These are phyloP conservation scores for Camelina laxa DNA, from an alignment of 345 rosid genomes.

Conservation along the genomic window DNA sequence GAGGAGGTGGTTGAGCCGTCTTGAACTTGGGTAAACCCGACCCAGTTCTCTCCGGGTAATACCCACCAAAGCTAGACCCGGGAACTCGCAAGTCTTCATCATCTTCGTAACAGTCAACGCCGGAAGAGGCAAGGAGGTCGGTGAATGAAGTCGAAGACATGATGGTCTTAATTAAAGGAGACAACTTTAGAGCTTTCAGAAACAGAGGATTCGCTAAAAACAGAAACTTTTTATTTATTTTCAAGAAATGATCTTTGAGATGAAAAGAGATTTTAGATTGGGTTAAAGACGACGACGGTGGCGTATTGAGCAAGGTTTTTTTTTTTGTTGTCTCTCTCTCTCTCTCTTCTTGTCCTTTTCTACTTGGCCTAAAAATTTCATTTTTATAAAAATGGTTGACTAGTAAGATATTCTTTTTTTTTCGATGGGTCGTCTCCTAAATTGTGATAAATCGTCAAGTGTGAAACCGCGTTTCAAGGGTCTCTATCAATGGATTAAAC, in stretches of 20 bases:
- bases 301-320: slow-evolving; percentile 45
- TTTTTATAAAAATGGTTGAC: slow-evolving; percentile 38
- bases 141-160: slow-evolving; percentile 57
- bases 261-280: slow-evolving; percentile 30
- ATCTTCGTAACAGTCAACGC: slow-evolving; percentile 44
- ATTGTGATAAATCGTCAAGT: slow-evolving; percentile 19
- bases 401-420: slow-evolving; percentile 22
- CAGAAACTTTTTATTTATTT: slow-evolving; percentile 1
- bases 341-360: slow-evolving; percentile 34
- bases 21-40: slow-evolving; percentile 91
- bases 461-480: slow-evolving; percentile 43
- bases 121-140: slow-evolving; percentile 56
- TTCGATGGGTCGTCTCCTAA: slow-evolving; percentile 28
- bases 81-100: slow-evolving; percentile 43
- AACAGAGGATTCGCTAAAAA: slow-evolving; percentile 4
- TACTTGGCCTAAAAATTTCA: slow-evolving; percentile 24
- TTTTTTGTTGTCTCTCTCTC: neutral
- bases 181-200: slow-evolving; percentile 29
- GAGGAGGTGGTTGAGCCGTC: slow-evolving; percentile 77
- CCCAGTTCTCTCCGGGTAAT: slow-evolving; percentile 54
- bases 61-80: slow-evolving; percentile 50
- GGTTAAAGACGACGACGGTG: slow-evolving; percentile 42
- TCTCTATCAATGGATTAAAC: slow-evolving; percentile 36
- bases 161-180: slow-evolving; percentile 30
- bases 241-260: slow-evolving; percentile 35